Evolutionary conservation across 768 basidiomycete genomes (phyloP).

Genomic region (Tylopilus sp.): DNA sequence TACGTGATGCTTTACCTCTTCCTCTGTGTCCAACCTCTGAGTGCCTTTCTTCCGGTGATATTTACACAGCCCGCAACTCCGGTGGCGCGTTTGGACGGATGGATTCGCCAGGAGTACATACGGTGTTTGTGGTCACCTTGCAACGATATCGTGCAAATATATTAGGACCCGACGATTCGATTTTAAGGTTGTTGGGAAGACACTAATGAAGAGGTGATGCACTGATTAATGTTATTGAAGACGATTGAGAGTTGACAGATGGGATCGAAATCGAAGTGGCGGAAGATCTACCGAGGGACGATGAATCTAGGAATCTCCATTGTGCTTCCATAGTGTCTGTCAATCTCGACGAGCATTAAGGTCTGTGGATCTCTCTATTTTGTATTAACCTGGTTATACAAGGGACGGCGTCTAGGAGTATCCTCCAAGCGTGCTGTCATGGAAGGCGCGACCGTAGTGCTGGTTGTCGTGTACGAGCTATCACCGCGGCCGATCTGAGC

Average conservation of each 20-base stretch:
- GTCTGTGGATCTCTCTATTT: constrained; percentile 23
- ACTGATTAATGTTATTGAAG: constrained; percentile 17
- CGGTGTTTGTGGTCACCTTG: constrained; percentile 10
- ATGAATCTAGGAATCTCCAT: constrained; percentile 18
- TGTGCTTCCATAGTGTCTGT: constrained; percentile 18
- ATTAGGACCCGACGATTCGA: constrained; percentile 12
- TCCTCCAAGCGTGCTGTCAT: constrained; percentile 8
- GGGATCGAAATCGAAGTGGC: constrained; percentile 18
- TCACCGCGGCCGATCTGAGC: constrained; percentile 26
- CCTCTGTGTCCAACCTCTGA: constrained; percentile 17
- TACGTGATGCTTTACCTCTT: constrained; percentile 26
- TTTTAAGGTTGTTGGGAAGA: constrained; percentile 17
- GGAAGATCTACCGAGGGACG: constrained; percentile 20
- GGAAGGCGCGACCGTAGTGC: constrained; percentile 4
- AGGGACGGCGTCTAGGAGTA: constrained; percentile 15
- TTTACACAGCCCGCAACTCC: constrained; percentile 18
- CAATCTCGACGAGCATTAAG: constrained; percentile 19
- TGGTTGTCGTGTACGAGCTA: constrained; percentile 9
- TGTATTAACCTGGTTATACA: constrained; percentile 1
- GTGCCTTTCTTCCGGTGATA: constrained; percentile 15
- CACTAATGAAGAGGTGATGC: constrained; percentile 14
- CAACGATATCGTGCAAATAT: constrained; percentile 1
- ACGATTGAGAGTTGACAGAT: constrained; percentile 12
- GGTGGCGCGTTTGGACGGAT: constrained; percentile 11
- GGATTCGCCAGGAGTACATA: constrained; percentile 16